Base-by-base conservation (phyloP, 805 yeast species). In the Lachancea quebecensis region DNA sequence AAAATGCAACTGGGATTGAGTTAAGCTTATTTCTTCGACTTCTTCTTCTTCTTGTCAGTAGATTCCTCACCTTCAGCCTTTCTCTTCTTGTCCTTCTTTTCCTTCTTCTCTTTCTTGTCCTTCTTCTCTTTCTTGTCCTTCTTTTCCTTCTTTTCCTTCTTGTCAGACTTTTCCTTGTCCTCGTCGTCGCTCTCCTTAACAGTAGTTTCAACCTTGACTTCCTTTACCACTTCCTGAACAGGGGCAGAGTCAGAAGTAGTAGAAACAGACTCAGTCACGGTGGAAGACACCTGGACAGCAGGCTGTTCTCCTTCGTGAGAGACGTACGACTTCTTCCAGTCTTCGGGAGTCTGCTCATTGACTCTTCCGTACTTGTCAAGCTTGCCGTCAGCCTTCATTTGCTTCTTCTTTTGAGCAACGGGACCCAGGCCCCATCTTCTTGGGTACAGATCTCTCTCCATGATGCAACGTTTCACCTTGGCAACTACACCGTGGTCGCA, bases 351-450 rank as follows among this genome's bases (percentile, higher is more conserved):
- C 66, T 79, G 82, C 70, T 93, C 99, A 64, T 89, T 93, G 52
- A 74, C 75, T 73, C 96, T 83, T 53, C 99, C 99, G 63, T 71
- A 93, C 71, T 91, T 87, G 75, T 93, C 99, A 64, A 93, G 81
- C 72, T 93, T 91, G 62, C 98, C 99, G 55, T 85, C 95, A 44
- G 95, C 85, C 78, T 90, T 91, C 77, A 93, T 74, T 75, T 91
- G 96, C 78, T 93, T 93, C 85, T 93, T 93, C 83, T 89, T 89
- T 71, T 86, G 88, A 50, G 99, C 98, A 66, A 90, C 87, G 59
- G 99, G 99, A 59, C 99, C 99, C 59, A 93, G 74, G 51, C 99
- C 99, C 99, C 99, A 93, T 78, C 97, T 84, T 78, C 99, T 85
- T 72, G 99, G 99, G 70, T 93, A 93, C 42, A 95, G 80, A 69